Base-by-base conservation (phyloP, 495 filamentous ascomycete genomes). In the Penicillium egyptiacum region DNA sequence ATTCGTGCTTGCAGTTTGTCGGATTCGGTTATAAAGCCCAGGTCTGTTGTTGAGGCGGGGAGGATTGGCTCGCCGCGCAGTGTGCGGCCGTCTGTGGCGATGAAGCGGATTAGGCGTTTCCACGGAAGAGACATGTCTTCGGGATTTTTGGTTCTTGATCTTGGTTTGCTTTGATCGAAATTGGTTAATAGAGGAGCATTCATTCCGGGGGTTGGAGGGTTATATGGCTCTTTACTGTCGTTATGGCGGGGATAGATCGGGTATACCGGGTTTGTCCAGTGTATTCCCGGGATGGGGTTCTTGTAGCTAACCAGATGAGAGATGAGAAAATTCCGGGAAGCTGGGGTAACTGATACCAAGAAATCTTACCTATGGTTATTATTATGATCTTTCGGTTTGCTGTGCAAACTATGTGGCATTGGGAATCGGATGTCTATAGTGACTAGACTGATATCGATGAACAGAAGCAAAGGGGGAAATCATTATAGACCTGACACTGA, bases 81-180 rank as follows among this genome's bases (percentile, higher is more conserved):
- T 8, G 74, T 67, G 14, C 72, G 67, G 45, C 73, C 73, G 30
- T 79, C 75, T 4, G 71, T 71, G 12, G 76, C 71, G 10, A 70
- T 69, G 61, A 81, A 82, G 28, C 79, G 76, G 50, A 82, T 79
- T 1, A 81, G 67, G 49, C 79, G 73, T 58, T 73, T 60, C 79
- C 79, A 82, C 42, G 68, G 61, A 16, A 61, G 61, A 19, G 58
- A 20, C 61, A 64, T 57, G 17, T 46, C 35, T 22, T 55, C 22
- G 3, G 6, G 6, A 5, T 12, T 12, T 26, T 26, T 44, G 1
- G 8, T n/a, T 14, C 3, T 42, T 44, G 39, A n/a, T 44, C 14
- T 16, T 11, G 2, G 20, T 4, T 48, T 48, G 2, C 20, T 14
- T 20, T 20, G 7, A 2, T 7, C 8, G 2, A 4, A 5, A 35